Conservation (phyloP, 768 basidiomycete genomes). For the Pisolithus orientalis region DNA sequence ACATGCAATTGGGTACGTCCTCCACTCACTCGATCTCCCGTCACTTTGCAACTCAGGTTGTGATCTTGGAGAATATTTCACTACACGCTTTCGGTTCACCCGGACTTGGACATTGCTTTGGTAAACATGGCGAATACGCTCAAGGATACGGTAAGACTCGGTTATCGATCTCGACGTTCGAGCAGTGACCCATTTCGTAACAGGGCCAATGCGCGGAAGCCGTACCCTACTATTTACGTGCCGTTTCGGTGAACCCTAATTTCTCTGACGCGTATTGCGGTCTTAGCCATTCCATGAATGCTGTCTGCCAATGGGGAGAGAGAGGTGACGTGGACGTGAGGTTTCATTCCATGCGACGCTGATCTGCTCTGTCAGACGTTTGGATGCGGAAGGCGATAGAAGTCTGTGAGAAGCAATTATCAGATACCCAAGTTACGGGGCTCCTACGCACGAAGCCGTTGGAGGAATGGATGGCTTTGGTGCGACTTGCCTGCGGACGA, state of each 20-base stretch:
- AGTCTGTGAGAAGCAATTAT: constrained; percentile 34
- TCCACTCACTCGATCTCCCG: neutral
- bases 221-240: constrained; percentile 40
- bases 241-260: constrained; percentile 35
- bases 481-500: constrained; percentile 23
- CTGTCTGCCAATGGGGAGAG: constrained; percentile 43
- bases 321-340: constrained; percentile 20
- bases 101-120: constrained; percentile 45
- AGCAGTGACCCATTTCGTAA: neutral
- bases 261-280: constrained; percentile 46
- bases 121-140: constrained; percentile 47
- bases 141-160: constrained; percentile 36
- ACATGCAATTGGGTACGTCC: constrained; percentile 36
- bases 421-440: constrained; percentile 24
- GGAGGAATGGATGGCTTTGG: constrained; percentile 33
- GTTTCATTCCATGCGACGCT: constrained; percentile 3
- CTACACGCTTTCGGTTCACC: constrained; percentile 34
- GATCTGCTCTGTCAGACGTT: constrained; percentile 12
- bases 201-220: constrained; percentile 39
- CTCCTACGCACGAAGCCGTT: constrained; percentile 21
- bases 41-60: constrained; percentile 1
- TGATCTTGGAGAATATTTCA: constrained; percentile 30
- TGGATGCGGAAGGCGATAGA: constrained; percentile 34
- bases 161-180: neutral
- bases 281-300: constrained; percentile 37